phyloP scores from a whole-genome alignment of 139 green algal species.

The Zygnema cylindricum region DNA sequence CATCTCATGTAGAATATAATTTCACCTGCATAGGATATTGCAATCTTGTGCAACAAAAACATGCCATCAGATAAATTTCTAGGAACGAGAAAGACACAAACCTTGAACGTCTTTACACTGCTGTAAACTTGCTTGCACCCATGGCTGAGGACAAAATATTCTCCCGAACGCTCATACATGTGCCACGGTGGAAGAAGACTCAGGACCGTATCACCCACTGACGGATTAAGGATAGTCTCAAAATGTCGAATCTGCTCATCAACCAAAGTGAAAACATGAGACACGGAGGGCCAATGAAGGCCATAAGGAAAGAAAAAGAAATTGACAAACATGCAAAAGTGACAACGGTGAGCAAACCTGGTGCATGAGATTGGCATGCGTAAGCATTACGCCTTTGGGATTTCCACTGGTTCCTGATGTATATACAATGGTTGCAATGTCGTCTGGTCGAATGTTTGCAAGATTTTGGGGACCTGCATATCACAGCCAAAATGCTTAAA shows the following conservation, averaged over 20 bases:
- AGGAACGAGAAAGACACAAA: too few relatives aligned
- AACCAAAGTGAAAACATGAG: neutral
- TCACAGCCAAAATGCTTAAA: neutral
- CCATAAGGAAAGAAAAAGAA: neutral
- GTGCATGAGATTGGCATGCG: slow-evolving; percentile 84
- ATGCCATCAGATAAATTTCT: too few relatives aligned
- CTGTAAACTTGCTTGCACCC: slow-evolving; percentile 77
- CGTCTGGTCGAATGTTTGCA: neutral
- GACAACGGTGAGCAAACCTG: slow-evolving; percentile 76
- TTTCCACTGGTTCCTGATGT: slow-evolving; percentile 81
- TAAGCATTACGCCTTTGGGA: slow-evolving; percentile 85
- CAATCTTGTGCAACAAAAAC: too few relatives aligned
- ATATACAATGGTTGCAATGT: slow-evolving; percentile 65
- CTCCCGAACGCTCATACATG: slow-evolving; percentile 84
- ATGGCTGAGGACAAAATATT: slow-evolving; percentile 73
- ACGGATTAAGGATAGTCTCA: neutral
- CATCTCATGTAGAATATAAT: too few relatives aligned
- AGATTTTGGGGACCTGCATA: neutral
- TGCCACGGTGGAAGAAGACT: slow-evolving; percentile 92
- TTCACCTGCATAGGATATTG: too few relatives aligned
- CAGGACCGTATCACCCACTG: slow-evolving; percentile 67
- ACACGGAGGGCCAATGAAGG: neutral
- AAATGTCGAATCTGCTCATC: slow-evolving; percentile 43
- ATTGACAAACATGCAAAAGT: neutral
- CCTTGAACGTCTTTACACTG: slow-evolving; percentile 79